Evolutionary conservation across 129 eudicot species (phyloP), one percentile per base, ranked within the genome.

Genomic region (Pulicaria dysenterica): DNA sequence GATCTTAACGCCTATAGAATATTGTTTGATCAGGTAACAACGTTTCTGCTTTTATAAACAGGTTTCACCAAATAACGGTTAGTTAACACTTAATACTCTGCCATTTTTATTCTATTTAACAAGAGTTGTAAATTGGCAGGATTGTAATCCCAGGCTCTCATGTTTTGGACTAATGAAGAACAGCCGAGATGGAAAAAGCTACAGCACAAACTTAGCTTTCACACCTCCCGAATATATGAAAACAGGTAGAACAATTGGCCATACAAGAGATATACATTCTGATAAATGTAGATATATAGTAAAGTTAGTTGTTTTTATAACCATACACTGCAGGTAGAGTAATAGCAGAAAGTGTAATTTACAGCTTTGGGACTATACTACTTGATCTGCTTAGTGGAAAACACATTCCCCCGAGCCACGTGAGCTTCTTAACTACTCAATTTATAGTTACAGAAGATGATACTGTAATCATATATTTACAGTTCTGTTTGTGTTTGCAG

Each of bases 151-250:
- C 37, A 84, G 97, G 76, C 91, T 91, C 47, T 91, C 97, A 4
- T 88, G 92, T 74, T 91, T 91, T 60, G 97, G 97, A 63, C 78
- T 91, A 15, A 91, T 91, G 97, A 91, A 91, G 69, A 91, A 91
- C 49, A 91, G 97, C 78, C 78, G 97, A 77, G 97, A 91, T 58
- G 97, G 96, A 34, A 90, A 90, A 70, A 91, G 97, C 72, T 91
- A 91, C 40, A 88, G 97, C 69, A 91, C 97, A 67, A 91, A 91
- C 79, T 79, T 91, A 67, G 97, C 97, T 56, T 91, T 91, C 84
- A 91, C 97, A 65, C 97, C 95, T 58, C 95, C 95, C 6, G 97
- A 88, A 67, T 91, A 88, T 73, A 64, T 91, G 82, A 83, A 88
- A 65, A 91, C 97, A 79, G 97, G 97, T 91, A 80, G 14, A 16